Evolutionary conservation across 805 yeast species (phyloP).

Genomic region (Zygoascus ofunaensis): DNA sequence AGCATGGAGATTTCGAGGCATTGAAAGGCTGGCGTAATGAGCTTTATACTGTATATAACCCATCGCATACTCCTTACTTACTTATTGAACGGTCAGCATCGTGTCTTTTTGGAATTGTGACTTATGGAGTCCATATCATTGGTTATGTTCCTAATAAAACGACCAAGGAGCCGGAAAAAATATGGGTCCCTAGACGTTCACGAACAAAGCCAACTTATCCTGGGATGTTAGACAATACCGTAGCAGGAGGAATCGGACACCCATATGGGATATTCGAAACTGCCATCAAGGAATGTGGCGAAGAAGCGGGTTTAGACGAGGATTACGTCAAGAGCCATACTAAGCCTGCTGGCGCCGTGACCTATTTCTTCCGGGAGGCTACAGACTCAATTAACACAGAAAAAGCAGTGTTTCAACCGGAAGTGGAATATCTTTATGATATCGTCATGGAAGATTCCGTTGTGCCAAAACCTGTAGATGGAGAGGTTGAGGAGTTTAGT

Average conservation of each 20-base stretch:
- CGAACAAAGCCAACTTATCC: slow-evolving; percentile 79
- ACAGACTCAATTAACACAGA: slow-evolving; percentile 16
- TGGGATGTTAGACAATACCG: slow-evolving; percentile 81
- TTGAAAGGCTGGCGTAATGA: slow-evolving; percentile 72
- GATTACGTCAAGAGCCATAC: slow-evolving; percentile 40
- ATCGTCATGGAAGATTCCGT: slow-evolving; percentile 41
- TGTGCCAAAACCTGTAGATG: slow-evolving; percentile 53
- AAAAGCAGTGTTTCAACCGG: slow-evolving; percentile 71
- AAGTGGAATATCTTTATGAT: slow-evolving; percentile 75
- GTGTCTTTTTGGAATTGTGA: slow-evolving; percentile 72
- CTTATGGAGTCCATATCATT: slow-evolving; percentile 82
- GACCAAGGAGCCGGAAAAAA: slow-evolving; percentile 32
- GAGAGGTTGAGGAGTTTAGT: slow-evolving; percentile 67
- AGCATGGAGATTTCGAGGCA: slow-evolving; percentile 17
- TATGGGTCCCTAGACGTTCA: slow-evolving; percentile 83
- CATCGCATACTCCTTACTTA: slow-evolving; percentile 48
- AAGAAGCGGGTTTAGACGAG: slow-evolving; percentile 74
- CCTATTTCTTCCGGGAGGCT: slow-evolving; percentile 39
- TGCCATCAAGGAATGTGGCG: slow-evolving; percentile 73
- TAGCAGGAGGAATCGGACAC: slow-evolving; percentile 89
- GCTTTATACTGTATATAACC: slow-evolving; percentile 60
- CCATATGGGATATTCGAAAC: slow-evolving; percentile 73
- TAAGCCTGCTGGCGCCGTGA: slow-evolving; percentile 52
- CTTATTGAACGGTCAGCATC: slow-evolving; percentile 73
- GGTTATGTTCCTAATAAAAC: slow-evolving; percentile 59